Conservation (phyloP, 2,329 filamentous ascomycete genomes). For the Colletotrichum kahawae region DNA sequence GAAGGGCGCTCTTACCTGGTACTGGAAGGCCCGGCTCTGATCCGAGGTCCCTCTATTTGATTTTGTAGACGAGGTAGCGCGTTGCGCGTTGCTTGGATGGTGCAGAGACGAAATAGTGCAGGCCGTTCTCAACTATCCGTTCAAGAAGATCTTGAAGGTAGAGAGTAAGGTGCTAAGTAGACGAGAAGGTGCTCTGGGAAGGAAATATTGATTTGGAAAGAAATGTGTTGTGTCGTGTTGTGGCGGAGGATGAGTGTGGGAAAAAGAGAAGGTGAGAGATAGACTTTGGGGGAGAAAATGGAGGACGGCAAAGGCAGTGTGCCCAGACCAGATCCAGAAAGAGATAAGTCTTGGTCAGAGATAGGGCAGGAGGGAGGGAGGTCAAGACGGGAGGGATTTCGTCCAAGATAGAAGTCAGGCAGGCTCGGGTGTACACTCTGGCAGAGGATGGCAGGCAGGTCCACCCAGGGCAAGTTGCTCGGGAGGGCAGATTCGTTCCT, state of each 20-base stretch:
- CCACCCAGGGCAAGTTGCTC: not conserved
- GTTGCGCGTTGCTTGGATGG: not conserved
- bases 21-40: not conserved
- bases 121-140: not conserved
- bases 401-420: not conserved
- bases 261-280: not conserved
- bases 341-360: not conserved
- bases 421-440: not conserved
- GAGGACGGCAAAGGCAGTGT: not conserved
- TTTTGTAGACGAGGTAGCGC: not conserved
- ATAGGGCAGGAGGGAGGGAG: not conserved
- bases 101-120: not conserved
- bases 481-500: not conserved
- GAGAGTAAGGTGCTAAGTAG: not conserved
- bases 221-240: not conserved
- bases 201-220: not conserved
- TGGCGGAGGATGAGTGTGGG: not conserved
- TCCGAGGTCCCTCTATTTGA: not conserved
- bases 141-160: not conserved
- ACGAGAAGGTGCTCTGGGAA: not conserved
- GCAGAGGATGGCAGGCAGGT: not conserved
- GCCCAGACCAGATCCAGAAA: not conserved
- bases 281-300: not conserved
- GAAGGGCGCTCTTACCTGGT: not conserved
- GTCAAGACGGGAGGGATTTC: not conserved